Evolutionary conservation across 805 yeast genomes (phyloP), one percentile per base, ranked within the genome.

Genomic region (Candida bentonensis): DNA sequence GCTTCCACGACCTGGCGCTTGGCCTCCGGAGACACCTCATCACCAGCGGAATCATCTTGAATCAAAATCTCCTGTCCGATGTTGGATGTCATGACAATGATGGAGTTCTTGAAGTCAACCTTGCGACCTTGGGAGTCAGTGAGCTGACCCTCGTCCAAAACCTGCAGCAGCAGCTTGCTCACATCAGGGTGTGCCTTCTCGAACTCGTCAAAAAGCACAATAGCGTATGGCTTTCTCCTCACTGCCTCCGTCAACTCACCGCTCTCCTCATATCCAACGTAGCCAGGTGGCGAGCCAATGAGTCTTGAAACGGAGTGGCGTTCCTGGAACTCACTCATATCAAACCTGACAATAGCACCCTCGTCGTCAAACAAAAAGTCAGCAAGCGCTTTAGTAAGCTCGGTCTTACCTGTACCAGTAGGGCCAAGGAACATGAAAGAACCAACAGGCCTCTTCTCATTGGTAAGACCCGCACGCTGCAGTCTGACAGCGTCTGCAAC

Each of bases 131-230:
- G 95, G 2, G 95, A 82, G 60, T 89, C 98, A 0, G 97, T 89
- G 53, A 89, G 70, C 44, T 82, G 77, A 46, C 98, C 98, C 63
- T 89, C 98, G 62, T 89, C 98, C 44, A 89, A 68, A 0, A 89
- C 97, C 63, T 92, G 98, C 53, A 92, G 71, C 56, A 92, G 70
- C 20, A 92, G 82, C 5, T 96, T 92, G 59, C 89, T 70, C 2
- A 92, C 98, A 61, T 89, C 97, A 1, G 98, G 98, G 4, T 95
- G 95, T 15, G 98, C 98, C 65, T 92, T 92, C 61, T 92, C 98
- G 46, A 92, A 95, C 67, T 92, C 98, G 65, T 92, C 98, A 58
- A 92, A 92, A 46, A 89, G 65, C 1, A 89, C 82, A 22, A 89
- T 95, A 0, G 96, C 73, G 53, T 89, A 89, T 5, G 98, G 98